These are phyloP conservation scores for Dentipellis fragilis DNA, from an alignment of 768 basidiomycete genomes.

Conservation along the genomic window DNA sequence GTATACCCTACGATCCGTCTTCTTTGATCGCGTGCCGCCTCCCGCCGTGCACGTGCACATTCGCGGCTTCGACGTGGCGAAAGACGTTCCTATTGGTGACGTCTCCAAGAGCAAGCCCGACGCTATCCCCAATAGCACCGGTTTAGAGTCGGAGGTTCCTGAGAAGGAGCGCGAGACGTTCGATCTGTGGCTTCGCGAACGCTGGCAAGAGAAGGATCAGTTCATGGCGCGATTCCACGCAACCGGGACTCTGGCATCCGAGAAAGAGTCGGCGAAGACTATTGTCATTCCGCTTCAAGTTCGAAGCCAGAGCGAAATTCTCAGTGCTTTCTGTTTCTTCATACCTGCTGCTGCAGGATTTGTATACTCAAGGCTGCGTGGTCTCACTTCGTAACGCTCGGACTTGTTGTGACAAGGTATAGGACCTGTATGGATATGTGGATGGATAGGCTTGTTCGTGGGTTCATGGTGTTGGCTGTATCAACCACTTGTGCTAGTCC, in stretches of 20 bases:
- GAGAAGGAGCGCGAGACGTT: slow-evolving; percentile 38
- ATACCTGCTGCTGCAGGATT: slow-evolving; percentile 44
- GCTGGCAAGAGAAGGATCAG: slow-evolving; percentile 83
- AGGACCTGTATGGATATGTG: too few species aligned
- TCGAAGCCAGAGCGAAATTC: slow-evolving; percentile 40
- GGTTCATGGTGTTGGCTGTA: background rate
- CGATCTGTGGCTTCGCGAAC: slow-evolving; percentile 69
- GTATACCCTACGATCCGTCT: slow-evolving; percentile 86
- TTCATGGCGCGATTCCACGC: slow-evolving; percentile 60
- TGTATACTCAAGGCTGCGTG: slow-evolving; percentile 26
- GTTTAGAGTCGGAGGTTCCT: slow-evolving; percentile 25
- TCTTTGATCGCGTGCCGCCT: slow-evolving; percentile 70
- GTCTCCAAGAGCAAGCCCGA: slow-evolving; percentile 28
- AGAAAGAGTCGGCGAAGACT: slow-evolving; percentile 15
- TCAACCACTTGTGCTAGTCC: background rate
- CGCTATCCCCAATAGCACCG: slow-evolving; percentile 19
- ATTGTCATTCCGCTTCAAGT: slow-evolving; percentile 55
- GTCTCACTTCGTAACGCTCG: background rate
- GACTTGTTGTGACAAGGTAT: background rate
- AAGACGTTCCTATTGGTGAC: slow-evolving; percentile 63
- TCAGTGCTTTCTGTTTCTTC: slow-evolving; percentile 66
- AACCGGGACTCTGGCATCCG: slow-evolving; percentile 33
- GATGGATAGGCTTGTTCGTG: background rate
- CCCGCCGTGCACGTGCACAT: slow-evolving; percentile 85
- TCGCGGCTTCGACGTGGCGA: slow-evolving; percentile 60